Evolutionary conservation across 768 basidiomycete species (phyloP).

Genomic region (Boletus sp.): DNA sequence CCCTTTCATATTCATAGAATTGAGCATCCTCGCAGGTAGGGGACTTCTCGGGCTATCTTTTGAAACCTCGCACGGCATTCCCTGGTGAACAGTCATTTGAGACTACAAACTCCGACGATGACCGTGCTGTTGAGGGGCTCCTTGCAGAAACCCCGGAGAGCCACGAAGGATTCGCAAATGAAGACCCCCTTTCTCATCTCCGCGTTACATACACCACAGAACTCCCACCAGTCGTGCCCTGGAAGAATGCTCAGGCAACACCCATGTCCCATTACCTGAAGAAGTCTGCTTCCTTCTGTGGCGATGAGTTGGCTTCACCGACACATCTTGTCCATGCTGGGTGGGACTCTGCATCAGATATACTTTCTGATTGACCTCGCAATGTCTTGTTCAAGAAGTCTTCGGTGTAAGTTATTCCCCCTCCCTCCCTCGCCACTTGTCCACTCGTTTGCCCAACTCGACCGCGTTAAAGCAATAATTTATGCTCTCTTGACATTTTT

Average conservation of each 20-base stretch:
- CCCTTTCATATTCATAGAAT: constrained; percentile 29
- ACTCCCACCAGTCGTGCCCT: constrained; percentile 32
- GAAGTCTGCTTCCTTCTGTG: constrained; percentile 40
- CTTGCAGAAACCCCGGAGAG: constrained; percentile 32
- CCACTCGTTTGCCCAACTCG: constrained; percentile 19
- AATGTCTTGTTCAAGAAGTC: constrained; percentile 5
- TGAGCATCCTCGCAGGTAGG: constrained; percentile 30
- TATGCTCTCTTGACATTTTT: constrained; percentile 19
- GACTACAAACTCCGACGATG: constrained; percentile 36
- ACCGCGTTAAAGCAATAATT: constrained; percentile 24
- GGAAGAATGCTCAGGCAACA: constrained; percentile 33
- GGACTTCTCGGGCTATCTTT: constrained; percentile 22
- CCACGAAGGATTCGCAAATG: constrained; percentile 29
- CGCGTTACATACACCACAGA: constrained; percentile 35
- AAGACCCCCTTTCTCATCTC: constrained; percentile 35
- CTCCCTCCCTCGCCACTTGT: constrained; percentile 4
- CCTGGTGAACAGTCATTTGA: constrained; percentile 32
- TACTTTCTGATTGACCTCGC: constrained; percentile 31
- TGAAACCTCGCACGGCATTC: constrained; percentile 27
- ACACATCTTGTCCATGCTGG: constrained; percentile 54
- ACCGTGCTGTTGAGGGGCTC: constrained; percentile 33
- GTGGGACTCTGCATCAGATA: constrained; percentile 53
- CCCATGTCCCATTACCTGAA: constrained; percentile 37
- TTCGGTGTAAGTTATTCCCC: constrained; percentile 25
- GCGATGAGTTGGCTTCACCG: constrained; percentile 38